Conservation (phyloP, 371 early-diverging fungal genomes). For the Scutellospora calospora region DNA sequence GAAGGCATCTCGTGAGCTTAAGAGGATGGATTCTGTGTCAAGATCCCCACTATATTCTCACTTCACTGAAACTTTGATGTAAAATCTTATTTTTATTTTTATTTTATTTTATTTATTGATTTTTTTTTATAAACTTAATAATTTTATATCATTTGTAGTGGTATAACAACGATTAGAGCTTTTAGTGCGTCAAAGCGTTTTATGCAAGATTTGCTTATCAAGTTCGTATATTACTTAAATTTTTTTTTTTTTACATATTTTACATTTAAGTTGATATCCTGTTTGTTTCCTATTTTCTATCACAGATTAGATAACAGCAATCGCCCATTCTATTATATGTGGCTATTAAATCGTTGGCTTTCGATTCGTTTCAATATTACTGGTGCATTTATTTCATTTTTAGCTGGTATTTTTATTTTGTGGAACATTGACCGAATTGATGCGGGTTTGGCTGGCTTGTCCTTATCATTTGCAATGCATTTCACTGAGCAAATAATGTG, state of each 20-base stretch:
- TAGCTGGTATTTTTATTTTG: conserved; percentile 68
- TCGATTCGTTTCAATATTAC: conserved; percentile 79
- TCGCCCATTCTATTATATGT: conserved; percentile 82
- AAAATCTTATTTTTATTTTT: not conserved
- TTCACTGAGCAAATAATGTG: conserved; percentile 78
- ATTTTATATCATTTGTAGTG: conserved; percentile 46
- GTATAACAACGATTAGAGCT: conserved; percentile 83
- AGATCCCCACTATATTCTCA: conserved; percentile 86
- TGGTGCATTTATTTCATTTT: conserved; percentile 76
- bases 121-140: not conserved
- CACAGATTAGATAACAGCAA: conserved; percentile 70
- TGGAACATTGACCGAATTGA: conserved; percentile 62
- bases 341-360: conserved; percentile 93
- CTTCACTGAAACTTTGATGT: conserved; percentile 78
- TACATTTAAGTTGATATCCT: not conserved
- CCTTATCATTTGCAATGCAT: conserved; percentile 64
- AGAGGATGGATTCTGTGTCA: conserved; percentile 84
- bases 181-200: conserved; percentile 72
- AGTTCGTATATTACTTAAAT: not conserved
- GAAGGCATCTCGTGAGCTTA: conserved; percentile 77
- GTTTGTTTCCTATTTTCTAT: conserved; percentile 45
- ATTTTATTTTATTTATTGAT: not conserved
- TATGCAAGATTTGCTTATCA: conserved; percentile 56
- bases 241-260: not conserved
- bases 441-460: conserved; percentile 82